These are phyloP conservation scores for Botrytis fragariae DNA, from an alignment of 2,329 filamentous ascomycete species.

Conservation along the genomic window DNA sequence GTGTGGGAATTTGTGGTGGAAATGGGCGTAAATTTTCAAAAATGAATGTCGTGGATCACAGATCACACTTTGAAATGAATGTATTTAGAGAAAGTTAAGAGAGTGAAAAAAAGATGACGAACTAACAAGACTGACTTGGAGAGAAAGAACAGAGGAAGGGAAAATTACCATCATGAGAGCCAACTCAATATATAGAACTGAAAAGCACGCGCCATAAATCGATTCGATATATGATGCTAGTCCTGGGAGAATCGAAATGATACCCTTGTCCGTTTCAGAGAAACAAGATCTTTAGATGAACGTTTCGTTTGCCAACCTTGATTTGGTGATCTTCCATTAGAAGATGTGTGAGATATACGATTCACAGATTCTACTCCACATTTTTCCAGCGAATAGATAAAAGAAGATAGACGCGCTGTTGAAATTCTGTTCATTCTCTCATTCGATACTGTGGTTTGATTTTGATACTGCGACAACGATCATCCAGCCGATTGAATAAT, in stretches of 20 bases:
- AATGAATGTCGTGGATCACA: conserved; percentile 24
- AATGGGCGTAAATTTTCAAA: conserved; percentile 31
- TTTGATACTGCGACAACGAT: background rate
- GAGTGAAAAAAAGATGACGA: background rate
- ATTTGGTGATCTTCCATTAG: background rate
- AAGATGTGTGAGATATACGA: conserved; percentile 3
- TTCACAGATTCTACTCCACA: background rate
- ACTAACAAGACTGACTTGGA: conserved; percentile 15
- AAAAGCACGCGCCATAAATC: background rate
- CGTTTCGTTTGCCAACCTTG: background rate
- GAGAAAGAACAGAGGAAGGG: background rate
- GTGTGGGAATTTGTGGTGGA: background rate
- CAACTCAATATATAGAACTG: conserved; percentile 11
- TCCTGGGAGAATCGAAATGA: background rate
- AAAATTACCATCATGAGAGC: background rate
- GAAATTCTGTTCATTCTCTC: background rate
- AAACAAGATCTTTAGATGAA: conserved; percentile 3
- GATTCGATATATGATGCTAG: background rate
- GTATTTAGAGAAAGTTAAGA: background rate
- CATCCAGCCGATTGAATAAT: background rate
- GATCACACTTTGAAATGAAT: conserved; percentile 15
- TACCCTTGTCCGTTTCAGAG: background rate
- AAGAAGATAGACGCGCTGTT: background rate
- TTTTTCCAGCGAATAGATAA: background rate
- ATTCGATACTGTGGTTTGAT: background rate